Conservation (phyloP, 495 filamentous ascomycete genomes). For the Beverwykella pulmonaria region DNA sequence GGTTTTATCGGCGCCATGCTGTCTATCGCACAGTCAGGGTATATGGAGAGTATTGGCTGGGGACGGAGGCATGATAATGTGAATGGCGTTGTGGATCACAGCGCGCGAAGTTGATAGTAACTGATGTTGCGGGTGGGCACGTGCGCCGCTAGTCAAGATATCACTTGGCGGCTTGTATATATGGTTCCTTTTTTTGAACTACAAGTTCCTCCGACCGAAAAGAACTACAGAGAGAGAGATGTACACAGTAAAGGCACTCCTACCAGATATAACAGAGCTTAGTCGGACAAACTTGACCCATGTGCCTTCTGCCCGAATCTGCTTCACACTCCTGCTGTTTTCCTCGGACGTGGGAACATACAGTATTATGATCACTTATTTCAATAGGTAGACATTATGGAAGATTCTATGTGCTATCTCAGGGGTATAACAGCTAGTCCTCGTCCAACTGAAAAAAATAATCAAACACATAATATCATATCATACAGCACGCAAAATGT, state of each 20-base stretch:
- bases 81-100: background rate
- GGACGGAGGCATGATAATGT: conserved; percentile 11
- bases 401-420: background rate
- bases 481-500: background rate
- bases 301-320: too few species aligned
- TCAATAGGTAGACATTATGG: background rate
- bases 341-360: too few species aligned
- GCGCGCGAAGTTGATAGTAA: background rate
- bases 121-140: too few species aligned
- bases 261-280: too few species aligned
- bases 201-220: too few species aligned
- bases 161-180: background rate
- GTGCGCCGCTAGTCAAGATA: background rate
- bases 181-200: too few species aligned
- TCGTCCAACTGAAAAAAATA: background rate
- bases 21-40: background rate
- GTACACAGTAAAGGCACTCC: too few species aligned
- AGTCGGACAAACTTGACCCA: too few species aligned
- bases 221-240: too few species aligned
- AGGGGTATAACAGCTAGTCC: background rate
- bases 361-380: background rate
- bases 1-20: conserved; percentile 67
- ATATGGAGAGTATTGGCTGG: background rate
- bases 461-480: background rate
- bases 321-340: too few species aligned